Percentiles rank a stretch among this genome's conserved stretches.
Conservation (phyloP, 352 stramenopile genomes). For the Globisporangium apiculatum region DNA sequence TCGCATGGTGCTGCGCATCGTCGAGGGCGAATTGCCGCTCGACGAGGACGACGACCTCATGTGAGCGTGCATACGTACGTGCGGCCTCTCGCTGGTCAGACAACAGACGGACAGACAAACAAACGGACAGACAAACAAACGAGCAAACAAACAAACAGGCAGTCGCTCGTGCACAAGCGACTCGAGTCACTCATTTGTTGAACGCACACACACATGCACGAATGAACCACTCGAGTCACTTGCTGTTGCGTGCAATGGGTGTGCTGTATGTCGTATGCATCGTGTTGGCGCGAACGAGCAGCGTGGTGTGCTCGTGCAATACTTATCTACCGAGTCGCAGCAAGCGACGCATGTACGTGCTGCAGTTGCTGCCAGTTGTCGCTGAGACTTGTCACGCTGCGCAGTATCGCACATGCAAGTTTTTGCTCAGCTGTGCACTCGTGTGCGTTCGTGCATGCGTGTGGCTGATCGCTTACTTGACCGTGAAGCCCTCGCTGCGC, state of each 20-base stretch:
- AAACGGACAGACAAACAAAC: background rate
- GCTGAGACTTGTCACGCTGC: background rate
- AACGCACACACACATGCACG: no score
- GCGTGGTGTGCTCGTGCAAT: background rate
- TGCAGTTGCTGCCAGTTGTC: background rate
- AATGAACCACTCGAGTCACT: background rate
- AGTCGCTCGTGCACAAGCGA: no score
- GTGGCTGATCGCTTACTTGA: slow-evolving; percentile 53
- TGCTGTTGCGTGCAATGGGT: no score
- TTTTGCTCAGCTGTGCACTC: no score
- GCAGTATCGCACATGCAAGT: no score
- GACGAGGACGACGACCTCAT: slow-evolving; percentile 66
- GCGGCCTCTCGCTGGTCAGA: no score
- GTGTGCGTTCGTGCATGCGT: no score
- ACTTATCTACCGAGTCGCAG: background rate
- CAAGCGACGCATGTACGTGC: no score
- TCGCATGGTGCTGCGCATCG: slow-evolving; percentile 75
- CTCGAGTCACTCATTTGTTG: no score
- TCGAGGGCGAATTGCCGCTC: slow-evolving; percentile 49
- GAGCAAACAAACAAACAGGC: background rate
- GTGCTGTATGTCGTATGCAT: no score
- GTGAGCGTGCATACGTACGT: slow-evolving; percentile 12
- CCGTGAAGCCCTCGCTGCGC: slow-evolving; percentile 93
- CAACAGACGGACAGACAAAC: background rate
- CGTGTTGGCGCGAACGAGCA: no score